These are phyloP conservation scores for Pyrus communis DNA, from an alignment of 306 rosid species.

Conservation along the genomic window DNA sequence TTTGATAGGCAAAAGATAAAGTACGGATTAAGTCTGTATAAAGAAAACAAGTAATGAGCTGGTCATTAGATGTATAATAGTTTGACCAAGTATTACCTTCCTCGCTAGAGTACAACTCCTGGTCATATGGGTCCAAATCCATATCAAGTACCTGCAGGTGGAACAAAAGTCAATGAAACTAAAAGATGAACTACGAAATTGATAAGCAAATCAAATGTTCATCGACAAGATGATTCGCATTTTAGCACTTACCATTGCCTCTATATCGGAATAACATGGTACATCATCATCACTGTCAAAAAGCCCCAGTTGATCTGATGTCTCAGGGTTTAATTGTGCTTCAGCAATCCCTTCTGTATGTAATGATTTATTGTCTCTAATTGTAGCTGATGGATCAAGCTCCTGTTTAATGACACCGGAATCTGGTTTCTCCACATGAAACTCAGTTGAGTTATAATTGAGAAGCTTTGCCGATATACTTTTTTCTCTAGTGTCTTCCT, in stretches of 20 bases:
- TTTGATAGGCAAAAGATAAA: neutral
- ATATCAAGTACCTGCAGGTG: slow-evolving; percentile 78
- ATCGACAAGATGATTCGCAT: slow-evolving; percentile 8
- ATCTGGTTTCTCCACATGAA: slow-evolving; percentile 32
- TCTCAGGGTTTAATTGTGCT: slow-evolving; percentile 28
- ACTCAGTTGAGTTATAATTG: slow-evolving; percentile 23
- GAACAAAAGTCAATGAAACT: neutral
- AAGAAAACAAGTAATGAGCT: neutral
- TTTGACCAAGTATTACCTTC: slow-evolving; percentile 53
- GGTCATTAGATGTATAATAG: neutral
- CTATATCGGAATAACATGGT: slow-evolving; percentile 84
- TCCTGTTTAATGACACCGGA: slow-evolving; percentile 38
- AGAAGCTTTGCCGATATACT: slow-evolving; percentile 24
- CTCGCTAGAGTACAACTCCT: slow-evolving; percentile 41
- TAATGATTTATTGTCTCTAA: slow-evolving; percentile 33
- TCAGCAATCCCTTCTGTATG: slow-evolving; percentile 38
- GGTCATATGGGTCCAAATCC: slow-evolving; percentile 92
- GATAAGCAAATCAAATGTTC: neutral
- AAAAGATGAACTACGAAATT: neutral
- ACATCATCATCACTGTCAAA: slow-evolving; percentile 71
- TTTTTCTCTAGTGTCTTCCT: slow-evolving; percentile 33
- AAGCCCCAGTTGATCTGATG: slow-evolving; percentile 43
- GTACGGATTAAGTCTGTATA: neutral
- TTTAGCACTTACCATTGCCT: slow-evolving; percentile 70
- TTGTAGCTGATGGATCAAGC: slow-evolving; percentile 24